Base-by-base conservation (phyloP, 768 basidiomycete genomes). In the Trametes villosa region DNA sequence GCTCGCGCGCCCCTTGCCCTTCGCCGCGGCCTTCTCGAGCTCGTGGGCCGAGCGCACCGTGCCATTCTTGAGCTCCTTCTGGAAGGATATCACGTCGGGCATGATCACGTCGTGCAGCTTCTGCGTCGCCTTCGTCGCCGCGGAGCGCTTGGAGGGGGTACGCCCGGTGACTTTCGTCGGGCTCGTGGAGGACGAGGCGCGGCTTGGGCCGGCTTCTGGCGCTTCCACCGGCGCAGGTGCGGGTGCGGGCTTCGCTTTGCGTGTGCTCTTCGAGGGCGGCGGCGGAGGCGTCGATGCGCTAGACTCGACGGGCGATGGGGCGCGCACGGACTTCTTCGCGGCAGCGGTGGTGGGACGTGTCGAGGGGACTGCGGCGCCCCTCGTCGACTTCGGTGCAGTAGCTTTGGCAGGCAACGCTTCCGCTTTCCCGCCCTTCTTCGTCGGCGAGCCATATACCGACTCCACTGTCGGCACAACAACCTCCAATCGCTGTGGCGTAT, bases 11-110 rank as follows among this genome's bases (percentile, higher is more conserved):
- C 65, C 63, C 52, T 65, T 68, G n/a, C 58, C 65, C 59, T 71
- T 65, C 20, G 59, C 36, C 42, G 55, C 26, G 30, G 63, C 38
- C 48, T 36, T 18, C 20, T 71, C 67, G 29, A 60, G 60, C 22
- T 74, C 67, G 57, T 68, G 60, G 22, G 51, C 67, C 2, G 53
- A 60, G 33, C 69, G 69, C 34, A 77, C 71, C 20, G 63, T 48
- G 20, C 74, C 74, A 2, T 65, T 65, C 65, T 82, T 83, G 77
- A 83, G 78, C 75, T 94, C 87, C 65, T 82, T 82, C 70, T 92
- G 84, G 67, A 80, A 94, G 57, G 78, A 82, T 40, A 86, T 64
- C 3, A 92, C 78, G 65, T 94, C 92, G 0, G 92, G 92, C 86
- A 94, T 93, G 57, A 94, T 76, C 52, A 77, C 75, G 9, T 82